Conservation (phyloP, 805 yeast genomes). For the Saccharomycopsis selenospora region DNA sequence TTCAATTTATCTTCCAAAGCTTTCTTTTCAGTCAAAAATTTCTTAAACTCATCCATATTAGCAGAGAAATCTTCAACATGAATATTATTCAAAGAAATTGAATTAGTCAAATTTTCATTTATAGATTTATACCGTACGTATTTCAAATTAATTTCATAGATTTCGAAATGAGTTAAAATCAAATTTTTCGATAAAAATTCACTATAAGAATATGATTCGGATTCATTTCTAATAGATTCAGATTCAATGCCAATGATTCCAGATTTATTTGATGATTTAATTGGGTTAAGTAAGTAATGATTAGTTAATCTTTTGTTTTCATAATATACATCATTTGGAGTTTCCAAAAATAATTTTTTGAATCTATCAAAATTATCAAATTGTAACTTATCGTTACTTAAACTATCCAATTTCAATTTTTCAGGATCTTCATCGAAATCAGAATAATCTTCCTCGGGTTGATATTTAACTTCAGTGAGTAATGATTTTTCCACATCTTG, state of each 20-base stretch:
- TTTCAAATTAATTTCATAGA: constrained; percentile 38
- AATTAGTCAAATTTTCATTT: constrained; percentile 31
- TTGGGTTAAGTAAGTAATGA: constrained; percentile 65
- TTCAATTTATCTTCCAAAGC: constrained; percentile 21
- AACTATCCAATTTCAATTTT: constrained; percentile 26
- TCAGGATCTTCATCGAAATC: constrained; percentile 36
- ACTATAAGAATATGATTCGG: constrained; percentile 39
- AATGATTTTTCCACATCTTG: constrained; percentile 75
- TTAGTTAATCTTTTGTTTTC: constrained; percentile 54
- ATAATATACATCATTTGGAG: constrained; percentile 37
- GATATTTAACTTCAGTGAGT: constrained; percentile 65
- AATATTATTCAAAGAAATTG: constrained; percentile 37
- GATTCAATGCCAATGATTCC: constrained; percentile 27
- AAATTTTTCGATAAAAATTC: constrained; percentile 55
- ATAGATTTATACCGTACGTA: constrained; percentile 35
- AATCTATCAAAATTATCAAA: constrained; percentile 11
- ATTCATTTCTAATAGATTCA: constrained; percentile 28
- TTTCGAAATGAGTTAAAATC: constrained; percentile 38
- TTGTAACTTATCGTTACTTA: constrained; percentile 21
- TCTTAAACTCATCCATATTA: constrained; percentile 34
- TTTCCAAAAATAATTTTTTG: constrained; percentile 21
- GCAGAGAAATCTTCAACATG: constrained; percentile 39
- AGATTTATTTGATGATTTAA: constrained; percentile 29
- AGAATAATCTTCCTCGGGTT: constrained; percentile 37
- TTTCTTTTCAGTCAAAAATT: constrained; percentile 26